Evolutionary conservation across 345 rosid species (phyloP), one percentile per base, ranked within the genome.

Genomic region (Eucalyptus coolabah): DNA sequence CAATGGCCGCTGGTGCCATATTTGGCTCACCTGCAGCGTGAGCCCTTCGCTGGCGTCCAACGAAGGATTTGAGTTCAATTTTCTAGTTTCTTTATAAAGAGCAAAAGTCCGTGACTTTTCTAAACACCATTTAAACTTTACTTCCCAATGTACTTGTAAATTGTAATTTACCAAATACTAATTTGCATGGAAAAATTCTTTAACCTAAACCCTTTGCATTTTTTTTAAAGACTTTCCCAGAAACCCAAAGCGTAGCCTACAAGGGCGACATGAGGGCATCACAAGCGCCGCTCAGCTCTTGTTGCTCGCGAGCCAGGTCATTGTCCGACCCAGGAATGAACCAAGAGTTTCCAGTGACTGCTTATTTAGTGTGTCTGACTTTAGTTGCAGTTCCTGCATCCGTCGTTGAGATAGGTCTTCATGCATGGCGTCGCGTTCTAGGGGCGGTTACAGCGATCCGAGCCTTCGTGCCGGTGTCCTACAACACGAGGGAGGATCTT

Each of bases 381-480:
- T 69, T 32, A 18, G 23, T 4, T 17, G 42, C 7, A 18, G 21
- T 18, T 69, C 23, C 40, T 34, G 44, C 44, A 18, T 18, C 44
- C 24, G 24, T 34, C 24, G 24, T 24, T 9, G 81, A 18, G 6
- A 69, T 18, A 69, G 81, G 40, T 34, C 87, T 93, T 93, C 93
- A 95, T 96, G 98, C 98, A 96, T 86, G 96, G 99, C 3, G 86
- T 96, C 45, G 95, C 96, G 4, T 94, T 91, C 86, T 93, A 96
- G 0, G 94, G 88, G 42, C 88, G 92, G 88, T 96, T 97, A 90
- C 93, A 26, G 98, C 98, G 6, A 90, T 97, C n/a, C 88, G 95
- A 44, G 97, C 93, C 32, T 96, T 94, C 28, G 95, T 95, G 69
- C 98, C 96, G 6, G 93, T 96, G 9, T 91, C 95, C 34, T 97